Conservation (phyloP, 148 eudicot genomes). For the Drosera capensis region DNA sequence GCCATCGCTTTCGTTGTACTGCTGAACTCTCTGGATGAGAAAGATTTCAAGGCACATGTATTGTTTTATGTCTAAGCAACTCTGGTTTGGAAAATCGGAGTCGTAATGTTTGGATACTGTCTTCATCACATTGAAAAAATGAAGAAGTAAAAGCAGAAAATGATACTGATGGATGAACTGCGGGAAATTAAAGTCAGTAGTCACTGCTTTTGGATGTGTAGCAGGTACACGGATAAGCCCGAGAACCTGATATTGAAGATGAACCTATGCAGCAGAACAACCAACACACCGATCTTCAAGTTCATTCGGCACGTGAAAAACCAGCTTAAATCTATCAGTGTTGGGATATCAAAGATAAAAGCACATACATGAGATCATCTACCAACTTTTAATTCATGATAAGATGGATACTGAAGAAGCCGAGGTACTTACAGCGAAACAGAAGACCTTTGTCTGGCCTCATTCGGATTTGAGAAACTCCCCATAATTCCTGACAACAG, state of each 20-base stretch:
- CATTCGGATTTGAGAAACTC: slow-evolving; percentile 17
- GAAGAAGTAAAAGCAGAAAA: no score
- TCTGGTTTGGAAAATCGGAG: neutral
- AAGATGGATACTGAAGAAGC: neutral
- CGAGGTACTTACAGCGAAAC: slow-evolving; percentile 27
- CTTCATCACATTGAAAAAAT: no score
- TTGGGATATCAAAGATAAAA: no score
- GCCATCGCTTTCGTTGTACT: neutral
- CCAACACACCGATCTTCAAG: no score
- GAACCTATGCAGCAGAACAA: neutral
- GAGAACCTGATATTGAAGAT: neutral
- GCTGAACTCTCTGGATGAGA: neutral
- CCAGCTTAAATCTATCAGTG: no score
- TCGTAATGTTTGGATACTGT: neutral
- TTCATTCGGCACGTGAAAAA: no score
- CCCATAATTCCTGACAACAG: slow-evolving; percentile 19
- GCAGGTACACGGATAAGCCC: slow-evolving; percentile 6
- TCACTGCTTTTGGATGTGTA: no score
- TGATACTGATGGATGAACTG: no score
- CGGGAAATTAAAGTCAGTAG: no score
- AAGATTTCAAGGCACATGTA: neutral
- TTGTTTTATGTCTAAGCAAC: neutral
- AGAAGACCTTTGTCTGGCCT: slow-evolving; percentile 29
- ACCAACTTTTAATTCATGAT: neutral
- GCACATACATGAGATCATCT: neutral